phyloP scores from a whole-genome alignment of 2,329 filamentous ascomycete genomes.

The Diaporthe humulicola region DNA sequence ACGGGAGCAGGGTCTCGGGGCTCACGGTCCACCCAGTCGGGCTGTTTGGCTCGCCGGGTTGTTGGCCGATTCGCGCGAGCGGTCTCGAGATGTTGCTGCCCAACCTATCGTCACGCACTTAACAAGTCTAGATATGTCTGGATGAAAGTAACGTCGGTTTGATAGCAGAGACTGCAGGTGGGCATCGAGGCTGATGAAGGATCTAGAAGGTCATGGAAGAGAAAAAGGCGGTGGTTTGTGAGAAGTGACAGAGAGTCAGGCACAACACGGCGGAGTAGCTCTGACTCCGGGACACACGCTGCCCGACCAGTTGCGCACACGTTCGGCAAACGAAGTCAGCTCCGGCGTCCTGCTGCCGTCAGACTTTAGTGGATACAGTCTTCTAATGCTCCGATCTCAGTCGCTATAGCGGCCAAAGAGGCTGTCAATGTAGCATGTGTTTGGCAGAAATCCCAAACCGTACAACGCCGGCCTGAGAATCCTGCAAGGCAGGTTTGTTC shows the following conservation, averaged over 20 bases:
- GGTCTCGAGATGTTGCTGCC: neutral
- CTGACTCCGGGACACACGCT: slow-evolving; percentile 14
- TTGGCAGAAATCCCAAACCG: neutral
- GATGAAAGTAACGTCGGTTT: too few relatives aligned
- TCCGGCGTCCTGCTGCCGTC: neutral
- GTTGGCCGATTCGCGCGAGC: neutral
- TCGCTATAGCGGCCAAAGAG: neutral
- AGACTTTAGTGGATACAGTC: slow-evolving; percentile 12
- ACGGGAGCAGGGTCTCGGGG: neutral
- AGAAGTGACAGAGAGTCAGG: slow-evolving; percentile 12
- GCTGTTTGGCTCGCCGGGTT: slow-evolving; percentile 1
- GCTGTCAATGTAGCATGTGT: too few relatives aligned
- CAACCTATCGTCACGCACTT: neutral
- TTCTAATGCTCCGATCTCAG: neutral
- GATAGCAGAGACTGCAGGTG: neutral
- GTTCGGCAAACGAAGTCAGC: slow-evolving; percentile 17
- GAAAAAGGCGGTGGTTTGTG: neutral
- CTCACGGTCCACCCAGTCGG: slow-evolving; percentile 1
- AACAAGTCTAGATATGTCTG: neutral
- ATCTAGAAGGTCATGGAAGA: neutral
- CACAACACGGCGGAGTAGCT: slow-evolving; percentile 1
- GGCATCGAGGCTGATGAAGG: neutral
- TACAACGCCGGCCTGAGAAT: neutral
- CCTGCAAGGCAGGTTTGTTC: neutral
- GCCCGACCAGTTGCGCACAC: neutral